Conservation (phyloP, 805 yeast genomes). For the Kuraishia cidri region DNA sequence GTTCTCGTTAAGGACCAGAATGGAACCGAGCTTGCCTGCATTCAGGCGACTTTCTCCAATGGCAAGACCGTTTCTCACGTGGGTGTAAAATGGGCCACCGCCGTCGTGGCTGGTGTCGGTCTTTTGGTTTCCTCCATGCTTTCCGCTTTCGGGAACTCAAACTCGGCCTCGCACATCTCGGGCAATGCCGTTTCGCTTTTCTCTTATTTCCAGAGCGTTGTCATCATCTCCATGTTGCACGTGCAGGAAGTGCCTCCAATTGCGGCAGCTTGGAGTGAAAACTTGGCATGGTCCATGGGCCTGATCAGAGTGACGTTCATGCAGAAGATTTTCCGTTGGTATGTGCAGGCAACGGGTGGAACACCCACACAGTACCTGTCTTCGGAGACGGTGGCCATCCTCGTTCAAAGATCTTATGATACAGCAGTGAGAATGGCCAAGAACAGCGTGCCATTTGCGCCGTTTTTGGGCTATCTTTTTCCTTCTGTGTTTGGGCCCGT, state of each 20-base stretch:
- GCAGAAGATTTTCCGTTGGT: slow-evolving; percentile 84
- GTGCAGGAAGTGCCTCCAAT: slow-evolving; percentile 87
- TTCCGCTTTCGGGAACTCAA: slow-evolving; percentile 78
- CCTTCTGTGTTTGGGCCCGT: slow-evolving; percentile 3
- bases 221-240: slow-evolving; percentile 74
- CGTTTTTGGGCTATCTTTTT: slow-evolving; percentile 9
- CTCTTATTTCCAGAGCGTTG: slow-evolving; percentile 83
- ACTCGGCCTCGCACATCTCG: slow-evolving; percentile 82
- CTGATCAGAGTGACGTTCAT: slow-evolving; percentile 68
- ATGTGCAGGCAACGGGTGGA: slow-evolving; percentile 85
- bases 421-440: slow-evolving; percentile 6
- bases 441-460: slow-evolving; percentile 9
- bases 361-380: slow-evolving; percentile 61
- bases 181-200: slow-evolving; percentile 82
- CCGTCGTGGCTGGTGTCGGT: slow-evolving; percentile 85
- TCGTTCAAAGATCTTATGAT: slow-evolving; percentile 62
- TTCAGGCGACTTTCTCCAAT: slow-evolving; percentile 67
- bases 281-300: slow-evolving; percentile 94
- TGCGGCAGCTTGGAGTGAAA: slow-evolving; percentile 88
- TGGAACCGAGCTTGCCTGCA: slow-evolving; percentile 51
- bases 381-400: slow-evolving; percentile 51
- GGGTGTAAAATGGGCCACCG: slow-evolving; percentile 90
- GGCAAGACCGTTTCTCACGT: slow-evolving; percentile 75
- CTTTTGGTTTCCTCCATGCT: slow-evolving; percentile 72
- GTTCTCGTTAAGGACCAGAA: slow-evolving; percentile 28